These are phyloP conservation scores for Isabelozyma pseudorhagii DNA, from an alignment of 805 yeast genomes.

Conservation along the genomic window DNA sequence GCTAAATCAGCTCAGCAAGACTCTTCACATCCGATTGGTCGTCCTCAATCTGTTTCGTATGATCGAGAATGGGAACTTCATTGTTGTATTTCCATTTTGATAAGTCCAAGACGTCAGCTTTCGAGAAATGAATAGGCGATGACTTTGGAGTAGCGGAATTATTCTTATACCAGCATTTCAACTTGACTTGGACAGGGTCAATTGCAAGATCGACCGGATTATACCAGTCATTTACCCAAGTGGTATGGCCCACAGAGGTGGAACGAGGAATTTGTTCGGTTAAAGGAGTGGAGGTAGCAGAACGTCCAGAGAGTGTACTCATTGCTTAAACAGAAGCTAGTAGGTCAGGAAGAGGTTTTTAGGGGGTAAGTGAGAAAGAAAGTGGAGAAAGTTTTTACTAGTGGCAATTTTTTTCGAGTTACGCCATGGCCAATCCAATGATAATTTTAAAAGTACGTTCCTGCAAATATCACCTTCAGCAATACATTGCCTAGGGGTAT, in stretches of 20 bases:
- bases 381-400: background rate
- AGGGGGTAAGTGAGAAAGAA: background rate
- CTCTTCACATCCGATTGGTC: background rate
- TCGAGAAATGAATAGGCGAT: conserved; percentile 3
- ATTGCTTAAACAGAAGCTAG: background rate
- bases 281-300: conserved; percentile 8
- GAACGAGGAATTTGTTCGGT: background rate
- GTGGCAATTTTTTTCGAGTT: background rate
- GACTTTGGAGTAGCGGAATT: conserved; percentile 2
- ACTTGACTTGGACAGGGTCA: conserved; percentile 10
- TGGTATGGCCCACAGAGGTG: conserved; percentile 3
- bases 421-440: background rate
- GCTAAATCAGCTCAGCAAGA: background rate
- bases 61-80: conserved; percentile 50
- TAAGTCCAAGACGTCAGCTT: conserved; percentile 45
- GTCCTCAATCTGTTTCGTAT: conserved; percentile 1
- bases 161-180: conserved; percentile 39
- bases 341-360: background rate
- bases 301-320: conserved; percentile 7
- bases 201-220: conserved; percentile 13
- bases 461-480: background rate
- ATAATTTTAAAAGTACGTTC: background rate
- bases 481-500: background rate
- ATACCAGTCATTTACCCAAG: conserved; percentile 43
- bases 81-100: conserved; percentile 29